Evolutionary conservation across 202 grass and related monocot genomes (phyloP), one percentile per base, ranked within the genome.

Genomic region (Zizania palustris): DNA sequence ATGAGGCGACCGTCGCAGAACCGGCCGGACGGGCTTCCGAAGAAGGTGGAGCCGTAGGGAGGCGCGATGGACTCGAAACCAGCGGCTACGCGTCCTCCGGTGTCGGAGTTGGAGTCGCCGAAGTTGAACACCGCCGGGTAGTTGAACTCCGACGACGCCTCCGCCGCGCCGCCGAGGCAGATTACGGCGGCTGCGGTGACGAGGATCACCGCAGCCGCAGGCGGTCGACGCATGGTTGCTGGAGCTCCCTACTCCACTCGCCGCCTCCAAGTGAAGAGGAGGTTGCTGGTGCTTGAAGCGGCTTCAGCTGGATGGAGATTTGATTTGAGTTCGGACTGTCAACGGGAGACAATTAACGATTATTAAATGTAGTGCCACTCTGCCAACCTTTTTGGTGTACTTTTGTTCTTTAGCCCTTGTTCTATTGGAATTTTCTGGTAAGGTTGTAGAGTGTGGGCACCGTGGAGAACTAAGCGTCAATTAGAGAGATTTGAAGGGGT

Each of bases 71-170:
- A 79, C 82, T 90, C 89, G 64, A 98, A 80, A 20, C 91, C 96
- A 33, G 87, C 80, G 38, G 96, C 91, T 8, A 95, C 74, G 78
- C 90, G 91, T 7, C 80, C 91, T 35, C 91, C 96, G 10, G 96
- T 98, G 83, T 98, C 96, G 68, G 96, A 95, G 78, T 98, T 98
- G 70, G 96, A 98, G 76, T 98, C 96, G 7, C 96, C 96, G 78
- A 98, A 98, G 82, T 98, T 98, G 89, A 98, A 98, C 56, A 90
- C 87, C 33, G 96, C 91, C 1, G 91, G 91, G 71, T 81, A 90
- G 73, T 83, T 45, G 64, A 98, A 95, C 58, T 86, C 88, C 10
- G 85, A 83, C 37, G 86, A 88, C 50, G 86, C 86, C 35, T 34
- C 58, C 33, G 22, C 86, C 10, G 3, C 20, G 41, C 50, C 15